Evolutionary conservation across 257 asterid species (phyloP), one percentile per base, ranked within the genome.

Genomic region (Nicotiana sylvestris): DNA sequence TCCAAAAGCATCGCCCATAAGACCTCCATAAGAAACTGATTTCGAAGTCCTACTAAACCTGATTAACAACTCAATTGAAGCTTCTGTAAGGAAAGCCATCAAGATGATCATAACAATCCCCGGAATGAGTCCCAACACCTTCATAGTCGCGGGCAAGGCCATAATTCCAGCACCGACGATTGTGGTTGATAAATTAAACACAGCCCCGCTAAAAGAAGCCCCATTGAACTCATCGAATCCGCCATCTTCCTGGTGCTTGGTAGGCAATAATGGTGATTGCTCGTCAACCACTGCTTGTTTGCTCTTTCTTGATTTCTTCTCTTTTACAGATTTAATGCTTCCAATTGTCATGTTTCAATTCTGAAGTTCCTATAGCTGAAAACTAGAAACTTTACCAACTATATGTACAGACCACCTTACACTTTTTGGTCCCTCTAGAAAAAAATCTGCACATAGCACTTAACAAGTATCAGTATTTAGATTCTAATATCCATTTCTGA

Each of bases 101-200:
- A 93, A 78, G 79, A 93, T 88, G 82, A 93, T 93, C 68, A 90
- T 78, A 65, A 80, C 84, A 82, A 91, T 83, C 82, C 98, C 98
- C 6, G 85, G 89, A 83, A 92, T 67, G 61, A 93, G 95, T 56
- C 98, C 98, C 91, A 93, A 82, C 78, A 88, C 90, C 87, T 93
- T 93, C 97, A 93, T 89, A 82, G 94, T 91, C 37, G 97, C 98
- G 60, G 98, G 97, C 84, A 93, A 83, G 76, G 98, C 94, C 98
- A 93, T 93, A 82, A 93, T 93, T 79, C 98, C 98, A 80, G 98
- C 98, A 67, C 98, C 98, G 0, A 93, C 94, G 67, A 93, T 89
- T 9, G 98, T 93, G 2, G 98, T 93, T 4, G 98, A 93, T 77
- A 93, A 86, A 88, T 93, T 93, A 84, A 91, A 93, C 86, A 93